These are phyloP conservation scores for Trichoderma sp. DNA, from an alignment of 2,329 filamentous ascomycete species.

Conservation along the genomic window DNA sequence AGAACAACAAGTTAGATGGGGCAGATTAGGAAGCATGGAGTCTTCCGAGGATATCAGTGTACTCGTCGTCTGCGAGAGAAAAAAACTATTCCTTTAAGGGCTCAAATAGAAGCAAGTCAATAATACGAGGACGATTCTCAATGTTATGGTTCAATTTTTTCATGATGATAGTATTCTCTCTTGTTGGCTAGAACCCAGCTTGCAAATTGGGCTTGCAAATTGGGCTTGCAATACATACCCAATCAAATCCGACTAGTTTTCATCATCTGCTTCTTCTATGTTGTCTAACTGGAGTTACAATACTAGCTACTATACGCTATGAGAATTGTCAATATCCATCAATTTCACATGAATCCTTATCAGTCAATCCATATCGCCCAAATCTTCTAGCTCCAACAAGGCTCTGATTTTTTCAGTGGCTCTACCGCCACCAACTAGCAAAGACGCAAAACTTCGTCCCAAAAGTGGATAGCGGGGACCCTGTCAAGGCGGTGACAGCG, in stretches of 20 bases:
- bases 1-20: too few species aligned
- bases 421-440: slow-evolving; percentile 9
- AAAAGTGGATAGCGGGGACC: slow-evolving; percentile 19
- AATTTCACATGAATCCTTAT: neutral
- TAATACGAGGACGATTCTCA: neutral
- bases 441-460: neutral
- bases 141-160: neutral
- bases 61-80: neutral
- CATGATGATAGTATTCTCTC: neutral
- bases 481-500: slow-evolving; percentile 29
- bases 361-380: neutral
- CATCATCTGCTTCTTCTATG: neutral
- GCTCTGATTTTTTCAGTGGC: neutral
- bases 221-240: neutral
- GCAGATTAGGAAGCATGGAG: neutral
- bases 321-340: neutral
- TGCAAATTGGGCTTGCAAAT: neutral
- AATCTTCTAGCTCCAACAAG: neutral
- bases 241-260: neutral
- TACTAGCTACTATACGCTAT: neutral
- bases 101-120: neutral
- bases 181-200: neutral
- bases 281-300: neutral
- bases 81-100: too few species aligned
- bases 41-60: slow-evolving; percentile 3